Base-by-base conservation (phyloP, 2,329 filamentous ascomycete species). In the Coniochaeta sp. region DNA sequence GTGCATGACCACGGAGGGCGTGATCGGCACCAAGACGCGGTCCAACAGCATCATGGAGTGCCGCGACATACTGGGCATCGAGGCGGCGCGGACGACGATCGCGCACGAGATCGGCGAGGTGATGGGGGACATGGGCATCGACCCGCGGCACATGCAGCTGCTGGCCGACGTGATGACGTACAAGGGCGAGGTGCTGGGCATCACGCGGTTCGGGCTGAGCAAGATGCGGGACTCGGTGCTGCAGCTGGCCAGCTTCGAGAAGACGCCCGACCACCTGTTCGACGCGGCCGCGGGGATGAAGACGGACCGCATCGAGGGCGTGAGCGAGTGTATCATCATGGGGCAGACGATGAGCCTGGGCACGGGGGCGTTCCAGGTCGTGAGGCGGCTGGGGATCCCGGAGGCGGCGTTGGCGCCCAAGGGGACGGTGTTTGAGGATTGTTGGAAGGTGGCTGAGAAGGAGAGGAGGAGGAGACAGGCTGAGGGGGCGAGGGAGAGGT, bases 101-200 rank as follows among this genome's bases (percentile, higher is more conserved):
- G 90, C 95, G 57, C 79, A 84, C 54, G 95, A 99, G 77, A 98
- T 99, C 68, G 83, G 82, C 59, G 81, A 83, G 58, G 95, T 98
- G 70, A 99, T 98, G 93, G 85, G 85, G 38, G 87, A 89, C 72
- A 97, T 99, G 92, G 87, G 86, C 73, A 98, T 99, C 69, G 95
- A 99, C 75, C 93, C 93, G 52, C 90, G 95, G 60, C 95, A 99
- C 77, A 98, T 99, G 92, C 89, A 97, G 72, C 83, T 99, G 19
- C 85, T 99, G 1, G 93, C 95, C 12, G 95, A 99, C 70, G 93
- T 97, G 59, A 99, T 99, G 95, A 98, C 95, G 0, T 98, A 93
- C 82, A 98, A 97, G 78, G 95, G 95, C 58, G 93, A 98, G 67
- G 90, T 99, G 0, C 83, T 97, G 19, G 95, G 95, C 58, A 99